Evolutionary conservation across 2,329 filamentous ascomycete genomes (phyloP).

Genomic region (Neonectria magnoliae): DNA sequence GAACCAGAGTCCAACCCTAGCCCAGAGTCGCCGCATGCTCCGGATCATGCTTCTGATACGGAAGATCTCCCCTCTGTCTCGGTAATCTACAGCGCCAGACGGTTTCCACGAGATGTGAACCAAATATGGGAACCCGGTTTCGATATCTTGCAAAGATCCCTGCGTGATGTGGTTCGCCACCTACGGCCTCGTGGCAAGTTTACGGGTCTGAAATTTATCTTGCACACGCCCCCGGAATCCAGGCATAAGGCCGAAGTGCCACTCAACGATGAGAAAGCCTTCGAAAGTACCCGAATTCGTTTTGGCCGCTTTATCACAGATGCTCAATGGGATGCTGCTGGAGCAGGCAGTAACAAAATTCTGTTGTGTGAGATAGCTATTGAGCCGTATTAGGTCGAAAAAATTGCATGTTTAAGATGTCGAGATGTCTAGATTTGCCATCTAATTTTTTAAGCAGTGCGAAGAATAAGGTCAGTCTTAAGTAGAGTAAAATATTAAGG

Average conservation of each 20-base stretch:
- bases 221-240: not conserved
- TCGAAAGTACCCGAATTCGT: not conserved
- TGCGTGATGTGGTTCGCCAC: not conserved
- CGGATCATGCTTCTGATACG: not conserved
- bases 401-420: not conserved
- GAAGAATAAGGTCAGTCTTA: too few species aligned
- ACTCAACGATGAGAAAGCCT: not conserved
- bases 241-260: not conserved
- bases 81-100: not conserved
- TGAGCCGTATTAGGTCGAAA: not conserved
- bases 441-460: not conserved
- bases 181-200: not conserved
- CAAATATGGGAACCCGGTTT: not conserved
- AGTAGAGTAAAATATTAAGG: not conserved
- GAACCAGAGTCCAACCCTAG: not conserved
- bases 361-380: not conserved
- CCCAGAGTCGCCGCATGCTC: not conserved
- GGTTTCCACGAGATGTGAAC: not conserved
- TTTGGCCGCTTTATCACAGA: not conserved
- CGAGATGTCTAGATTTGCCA: not conserved
- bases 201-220: not conserved
- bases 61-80: not conserved
- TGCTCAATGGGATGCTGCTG: not conserved
- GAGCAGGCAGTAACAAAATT: not conserved
- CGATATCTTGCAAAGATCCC: not conserved